Evolutionary conservation across 2,329 filamentous ascomycete genomes (phyloP).

Genomic region (Aspergillus melleus): DNA sequence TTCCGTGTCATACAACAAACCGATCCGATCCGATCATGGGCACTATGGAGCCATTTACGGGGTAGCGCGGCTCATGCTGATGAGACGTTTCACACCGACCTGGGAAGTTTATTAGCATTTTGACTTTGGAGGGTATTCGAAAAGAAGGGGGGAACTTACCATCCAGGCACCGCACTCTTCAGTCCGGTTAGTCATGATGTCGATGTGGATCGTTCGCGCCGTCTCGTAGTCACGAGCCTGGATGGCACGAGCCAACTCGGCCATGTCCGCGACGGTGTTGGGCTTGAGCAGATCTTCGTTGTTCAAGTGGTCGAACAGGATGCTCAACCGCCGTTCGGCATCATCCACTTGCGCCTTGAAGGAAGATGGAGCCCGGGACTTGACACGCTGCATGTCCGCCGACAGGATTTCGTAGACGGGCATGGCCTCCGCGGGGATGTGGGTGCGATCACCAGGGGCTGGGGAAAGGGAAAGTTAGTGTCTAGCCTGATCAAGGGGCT

Average conservation of each 20-base stretch:
- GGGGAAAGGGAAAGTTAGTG: conserved; percentile 13
- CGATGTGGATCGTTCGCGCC: conserved; percentile 68
- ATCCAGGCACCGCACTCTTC: conserved; percentile 86
- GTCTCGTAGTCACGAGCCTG: conserved; percentile 68
- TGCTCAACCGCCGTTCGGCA: conserved; percentile 85
- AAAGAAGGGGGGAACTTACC: conserved; percentile 61
- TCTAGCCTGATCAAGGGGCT: neutral
- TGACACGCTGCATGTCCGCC: conserved; percentile 85
- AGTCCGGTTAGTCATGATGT: conserved; percentile 73
- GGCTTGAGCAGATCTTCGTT: conserved; percentile 87
- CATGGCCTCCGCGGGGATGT: conserved; percentile 76
- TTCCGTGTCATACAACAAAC: neutral
- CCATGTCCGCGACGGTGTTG: conserved; percentile 58
- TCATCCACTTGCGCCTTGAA: conserved; percentile 90
- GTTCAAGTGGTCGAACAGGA: conserved; percentile 97
- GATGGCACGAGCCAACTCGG: conserved; percentile 60
- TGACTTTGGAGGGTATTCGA: neutral
- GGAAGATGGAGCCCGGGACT: conserved; percentile 77
- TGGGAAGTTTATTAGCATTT: conserved; percentile 30
- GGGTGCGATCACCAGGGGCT: conserved; percentile 77
- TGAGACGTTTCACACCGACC: conserved; percentile 74
- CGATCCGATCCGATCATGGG: neutral
- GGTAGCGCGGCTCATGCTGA: conserved; percentile 77
- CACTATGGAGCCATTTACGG: conserved; percentile 45
- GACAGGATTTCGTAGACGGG: conserved; percentile 78